Evolutionary conservation across 176 grass and related monocot genomes (phyloP).

Genomic region (Panicum miliaceum): DNA sequence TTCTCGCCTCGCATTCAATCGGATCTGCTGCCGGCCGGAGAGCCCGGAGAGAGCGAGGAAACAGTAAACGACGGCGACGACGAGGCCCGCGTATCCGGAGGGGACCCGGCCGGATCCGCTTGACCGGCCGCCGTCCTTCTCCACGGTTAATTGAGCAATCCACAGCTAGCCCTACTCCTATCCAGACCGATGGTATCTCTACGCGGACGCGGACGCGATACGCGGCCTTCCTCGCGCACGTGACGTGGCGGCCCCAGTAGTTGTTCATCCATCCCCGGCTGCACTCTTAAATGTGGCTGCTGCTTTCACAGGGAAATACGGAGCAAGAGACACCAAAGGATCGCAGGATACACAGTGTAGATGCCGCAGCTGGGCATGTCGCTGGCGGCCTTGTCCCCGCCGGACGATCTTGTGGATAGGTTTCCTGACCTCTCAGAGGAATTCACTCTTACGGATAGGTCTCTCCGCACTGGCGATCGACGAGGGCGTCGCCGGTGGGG

Average conservation of each 20-base stretch:
- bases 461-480: background rate
- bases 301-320: slow-evolving; percentile 29
- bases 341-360: background rate
- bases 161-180: too few relatives aligned
- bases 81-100: background rate
- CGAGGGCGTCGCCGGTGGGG: background rate
- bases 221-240: background rate
- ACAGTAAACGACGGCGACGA: background rate
- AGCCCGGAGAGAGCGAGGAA: background rate
- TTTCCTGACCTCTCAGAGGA: background rate
- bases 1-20: background rate
- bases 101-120: background rate
- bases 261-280: background rate
- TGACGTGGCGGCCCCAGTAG: background rate
- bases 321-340: background rate
- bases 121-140: background rate
- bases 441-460: background rate
- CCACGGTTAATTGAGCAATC: background rate
- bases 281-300: background rate
- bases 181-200: background rate
- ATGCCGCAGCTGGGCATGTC: background rate
- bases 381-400: background rate
- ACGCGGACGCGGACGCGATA: background rate
- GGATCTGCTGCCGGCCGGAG: background rate
- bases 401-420: background rate